phyloP scores from a whole-genome alignment of 768 basidiomycete genomes.

The Pholiota conissans region DNA sequence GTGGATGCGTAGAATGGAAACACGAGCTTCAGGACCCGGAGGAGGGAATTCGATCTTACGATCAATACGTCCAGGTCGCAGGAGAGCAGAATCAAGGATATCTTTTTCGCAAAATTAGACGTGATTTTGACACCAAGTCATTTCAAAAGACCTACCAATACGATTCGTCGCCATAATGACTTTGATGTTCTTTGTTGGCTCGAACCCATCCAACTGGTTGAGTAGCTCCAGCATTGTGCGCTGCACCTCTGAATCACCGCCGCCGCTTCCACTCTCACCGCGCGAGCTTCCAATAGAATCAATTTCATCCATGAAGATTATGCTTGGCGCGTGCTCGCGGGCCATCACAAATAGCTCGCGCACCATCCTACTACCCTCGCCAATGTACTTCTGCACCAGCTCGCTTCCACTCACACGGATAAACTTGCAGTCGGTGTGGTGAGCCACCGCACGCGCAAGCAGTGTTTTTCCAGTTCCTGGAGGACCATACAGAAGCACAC shows the following conservation, averaged over 20 bases:
- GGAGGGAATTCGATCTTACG: conserved; percentile 98
- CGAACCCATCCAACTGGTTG: conserved; percentile 89
- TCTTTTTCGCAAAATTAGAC: conserved; percentile 46
- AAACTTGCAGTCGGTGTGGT: conserved; percentile 97
- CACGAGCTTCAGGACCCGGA: conserved; percentile 93
- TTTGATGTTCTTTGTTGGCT: conserved; percentile 98
- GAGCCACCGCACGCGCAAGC: conserved; percentile 92
- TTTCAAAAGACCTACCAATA: conserved; percentile 60
- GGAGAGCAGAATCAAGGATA: conserved; percentile 90
- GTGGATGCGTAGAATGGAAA: conserved; percentile 96
- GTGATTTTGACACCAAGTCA: not conserved
- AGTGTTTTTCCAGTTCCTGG: conserved; percentile 97
- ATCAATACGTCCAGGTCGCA: conserved; percentile 94
- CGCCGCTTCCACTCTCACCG: conserved; percentile 88
- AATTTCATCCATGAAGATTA: conserved; percentile 99
- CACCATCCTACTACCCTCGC: conserved; percentile 96
- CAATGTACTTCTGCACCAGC: conserved; percentile 97
- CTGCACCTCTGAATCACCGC: conserved; percentile 88
- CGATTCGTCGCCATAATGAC: conserved; percentile 97
- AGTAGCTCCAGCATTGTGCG: conserved; percentile 88
- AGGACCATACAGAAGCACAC: conserved; percentile 92
- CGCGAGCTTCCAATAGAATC: conserved; percentile 95
- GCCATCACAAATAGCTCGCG: conserved; percentile 99
- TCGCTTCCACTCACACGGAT: conserved; percentile 94
- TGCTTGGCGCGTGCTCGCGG: conserved; percentile 93